A percentile compares a stretch with the other conserved stretches of the same genome.
Conservation (phyloP, 2,329 filamentous ascomycete species). For the Botryotinia calthae region DNA sequence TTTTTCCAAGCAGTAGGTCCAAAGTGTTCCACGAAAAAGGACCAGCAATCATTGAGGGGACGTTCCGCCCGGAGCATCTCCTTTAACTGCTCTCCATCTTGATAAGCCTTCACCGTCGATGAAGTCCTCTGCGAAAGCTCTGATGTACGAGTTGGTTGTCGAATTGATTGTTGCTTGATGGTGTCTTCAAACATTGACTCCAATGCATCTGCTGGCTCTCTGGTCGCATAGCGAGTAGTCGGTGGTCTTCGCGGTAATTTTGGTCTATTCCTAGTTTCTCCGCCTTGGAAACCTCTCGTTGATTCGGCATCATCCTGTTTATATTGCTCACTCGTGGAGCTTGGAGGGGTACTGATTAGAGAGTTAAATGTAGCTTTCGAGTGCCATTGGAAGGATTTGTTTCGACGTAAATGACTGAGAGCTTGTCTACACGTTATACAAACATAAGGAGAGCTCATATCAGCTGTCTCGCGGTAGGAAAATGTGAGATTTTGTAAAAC, state of each 20-base stretch:
- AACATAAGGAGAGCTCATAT: slow-evolving; percentile 35
- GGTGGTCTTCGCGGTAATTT: background rate
- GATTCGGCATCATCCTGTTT: slow-evolving; percentile 3
- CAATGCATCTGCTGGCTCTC: slow-evolving; percentile 31
- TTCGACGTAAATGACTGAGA: slow-evolving; percentile 25
- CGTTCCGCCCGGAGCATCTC: slow-evolving; percentile 30
- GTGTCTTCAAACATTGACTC: slow-evolving; percentile 38
- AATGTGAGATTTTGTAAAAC: background rate
- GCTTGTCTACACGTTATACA: slow-evolving; percentile 36
- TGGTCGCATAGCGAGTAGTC: background rate
- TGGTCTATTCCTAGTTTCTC: background rate
- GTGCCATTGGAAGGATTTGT: slow-evolving; percentile 27
- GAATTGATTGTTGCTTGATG: slow-evolving; percentile 23
- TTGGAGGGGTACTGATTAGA: slow-evolving; percentile 12
- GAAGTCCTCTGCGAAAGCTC: slow-evolving; percentile 11
- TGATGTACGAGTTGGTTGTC: slow-evolving; percentile 5
- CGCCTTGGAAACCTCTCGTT: background rate
- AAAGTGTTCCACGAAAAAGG: slow-evolving; percentile 38
- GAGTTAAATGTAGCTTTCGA: slow-evolving; percentile 34
- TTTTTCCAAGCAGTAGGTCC: slow-evolving; percentile 30
- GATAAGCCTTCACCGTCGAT: slow-evolving; percentile 32
- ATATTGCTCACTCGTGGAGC: slow-evolving; percentile 1
- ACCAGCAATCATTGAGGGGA: slow-evolving; percentile 33
- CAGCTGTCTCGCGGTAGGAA: slow-evolving; percentile 6
- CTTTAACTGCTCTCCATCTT: slow-evolving; percentile 32